A percentile compares a stretch with the other conserved stretches of the same genome.
phyloP scores from a whole-genome alignment of 2,329 filamentous ascomycete species.

The Monosporascus cannonballus region DNA sequence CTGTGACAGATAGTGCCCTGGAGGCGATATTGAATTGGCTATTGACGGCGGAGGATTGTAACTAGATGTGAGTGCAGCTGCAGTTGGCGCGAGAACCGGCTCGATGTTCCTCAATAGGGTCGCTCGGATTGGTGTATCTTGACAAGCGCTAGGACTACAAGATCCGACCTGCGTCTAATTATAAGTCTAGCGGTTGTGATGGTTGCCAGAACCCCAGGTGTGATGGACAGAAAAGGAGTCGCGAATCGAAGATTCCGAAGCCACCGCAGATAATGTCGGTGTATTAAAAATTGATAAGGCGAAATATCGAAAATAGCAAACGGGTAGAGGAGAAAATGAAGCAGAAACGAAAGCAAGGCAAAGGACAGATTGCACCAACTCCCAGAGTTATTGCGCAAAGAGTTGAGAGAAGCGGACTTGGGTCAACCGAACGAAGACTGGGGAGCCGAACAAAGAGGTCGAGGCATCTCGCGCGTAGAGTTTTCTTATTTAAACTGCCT shows the following conservation, averaged over 20 bases:
- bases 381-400: conserved; percentile 38
- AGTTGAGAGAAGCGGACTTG: conserved; percentile 19
- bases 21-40: conserved; percentile 3
- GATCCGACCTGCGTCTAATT: background rate
- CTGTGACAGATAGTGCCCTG: background rate
- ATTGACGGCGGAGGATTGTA: conserved; percentile 1
- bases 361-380: conserved; percentile 34
- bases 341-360: conserved; percentile 14
- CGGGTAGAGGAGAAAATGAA: conserved; percentile 11
- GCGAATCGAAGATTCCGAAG: background rate
- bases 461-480: background rate
- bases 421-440: conserved; percentile 23
- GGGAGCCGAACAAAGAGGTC: conserved; percentile 16
- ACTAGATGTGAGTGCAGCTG: conserved; percentile 9
- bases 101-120: conserved; percentile 2
- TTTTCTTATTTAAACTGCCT: background rate
- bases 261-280: background rate
- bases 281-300: background rate
- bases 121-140: conserved; percentile 3
- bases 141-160: background rate
- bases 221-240: background rate
- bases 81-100: conserved; percentile 13
- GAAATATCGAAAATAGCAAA: background rate
- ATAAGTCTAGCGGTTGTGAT: background rate
- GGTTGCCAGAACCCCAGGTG: background rate